phyloP scores from a whole-genome alignment of 306 rosid genomes.

The Castanea sativa region DNA sequence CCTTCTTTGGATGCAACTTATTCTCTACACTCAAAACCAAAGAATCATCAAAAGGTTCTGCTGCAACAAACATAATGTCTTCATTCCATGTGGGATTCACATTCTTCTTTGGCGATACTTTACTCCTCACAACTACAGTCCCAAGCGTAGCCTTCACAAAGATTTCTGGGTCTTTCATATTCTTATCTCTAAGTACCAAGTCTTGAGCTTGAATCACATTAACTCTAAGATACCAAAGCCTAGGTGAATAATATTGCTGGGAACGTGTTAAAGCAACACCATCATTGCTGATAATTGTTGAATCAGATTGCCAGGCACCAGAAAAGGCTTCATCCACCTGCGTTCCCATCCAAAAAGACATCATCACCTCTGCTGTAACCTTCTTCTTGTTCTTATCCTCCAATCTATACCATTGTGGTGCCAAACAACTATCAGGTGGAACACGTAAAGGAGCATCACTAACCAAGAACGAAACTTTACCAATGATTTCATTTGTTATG shows the following conservation, averaged over 20 bases:
- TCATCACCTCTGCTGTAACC: conserved; percentile 7
- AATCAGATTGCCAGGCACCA: conserved; percentile 38
- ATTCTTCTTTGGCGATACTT: background rate
- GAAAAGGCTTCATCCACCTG: conserved; percentile 29
- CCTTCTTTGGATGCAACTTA: no score
- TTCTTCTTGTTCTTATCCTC: background rate
- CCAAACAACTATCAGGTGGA: conserved; percentile 18
- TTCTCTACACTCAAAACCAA: no score
- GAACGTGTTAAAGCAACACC: conserved; percentile 16
- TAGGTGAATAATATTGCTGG: conserved; percentile 36
- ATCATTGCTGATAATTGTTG: conserved; percentile 1
- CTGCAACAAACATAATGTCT: no score
- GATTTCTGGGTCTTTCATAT: background rate
- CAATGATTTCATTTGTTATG: background rate
- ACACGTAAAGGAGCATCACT: background rate
- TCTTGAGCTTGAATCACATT: no score
- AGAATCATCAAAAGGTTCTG: no score
- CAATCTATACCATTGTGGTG: conserved; percentile 28
- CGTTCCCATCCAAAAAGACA: conserved; percentile 16
- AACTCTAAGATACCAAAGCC: conserved; percentile 19
- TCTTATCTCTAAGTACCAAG: no score
- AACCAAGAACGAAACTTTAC: background rate
- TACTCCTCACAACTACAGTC: background rate
- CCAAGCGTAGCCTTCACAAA: conserved; percentile 7
- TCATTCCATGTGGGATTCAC: conserved; percentile 10